Evolutionary conservation across 768 basidiomycete genomes (phyloP).

Genomic region (Auriscalpium orientale): DNA sequence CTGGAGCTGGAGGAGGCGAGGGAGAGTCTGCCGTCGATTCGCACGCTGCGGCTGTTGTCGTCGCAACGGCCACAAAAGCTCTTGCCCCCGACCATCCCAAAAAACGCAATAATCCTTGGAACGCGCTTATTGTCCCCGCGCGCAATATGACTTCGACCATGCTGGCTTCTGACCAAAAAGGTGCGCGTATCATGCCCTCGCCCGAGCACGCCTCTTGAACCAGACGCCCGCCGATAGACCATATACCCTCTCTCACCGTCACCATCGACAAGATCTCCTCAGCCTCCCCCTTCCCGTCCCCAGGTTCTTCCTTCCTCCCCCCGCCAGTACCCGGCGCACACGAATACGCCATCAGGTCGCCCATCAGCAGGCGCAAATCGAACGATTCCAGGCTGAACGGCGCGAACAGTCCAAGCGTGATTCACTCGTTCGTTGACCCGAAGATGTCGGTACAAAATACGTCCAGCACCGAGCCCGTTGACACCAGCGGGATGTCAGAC

Average conservation of each 20-base stretch:
- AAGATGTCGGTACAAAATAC: no score
- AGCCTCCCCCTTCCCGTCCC: constrained; percentile 48
- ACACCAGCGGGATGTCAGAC: no score
- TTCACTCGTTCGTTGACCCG: no score
- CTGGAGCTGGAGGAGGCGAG: no score
- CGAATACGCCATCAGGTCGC: constrained; percentile 53
- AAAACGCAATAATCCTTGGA: not conserved
- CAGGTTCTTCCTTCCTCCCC: constrained; percentile 59
- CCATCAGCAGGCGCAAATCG: constrained; percentile 20
- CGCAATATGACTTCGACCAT: constrained; percentile 4
- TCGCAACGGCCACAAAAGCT: not conserved
- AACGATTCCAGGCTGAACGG: constrained; percentile 5
- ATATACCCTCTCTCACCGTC: constrained; percentile 14
- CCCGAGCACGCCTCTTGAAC: not conserved
- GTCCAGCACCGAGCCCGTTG: no score
- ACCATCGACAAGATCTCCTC: constrained; percentile 35
- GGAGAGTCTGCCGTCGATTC: no score
- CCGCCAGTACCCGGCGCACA: constrained; percentile 60
- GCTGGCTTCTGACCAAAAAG: constrained; percentile 13
- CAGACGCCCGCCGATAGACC: not conserved
- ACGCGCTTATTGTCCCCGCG: not conserved
- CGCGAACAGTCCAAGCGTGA: not conserved
- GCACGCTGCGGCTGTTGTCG: not conserved
- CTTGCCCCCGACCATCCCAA: not conserved
- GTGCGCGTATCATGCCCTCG: not conserved